Evolutionary conservation across 148 eudicot species (phyloP), one percentile per base, ranked within the genome.

Genomic region (Diospyros kaki): DNA sequence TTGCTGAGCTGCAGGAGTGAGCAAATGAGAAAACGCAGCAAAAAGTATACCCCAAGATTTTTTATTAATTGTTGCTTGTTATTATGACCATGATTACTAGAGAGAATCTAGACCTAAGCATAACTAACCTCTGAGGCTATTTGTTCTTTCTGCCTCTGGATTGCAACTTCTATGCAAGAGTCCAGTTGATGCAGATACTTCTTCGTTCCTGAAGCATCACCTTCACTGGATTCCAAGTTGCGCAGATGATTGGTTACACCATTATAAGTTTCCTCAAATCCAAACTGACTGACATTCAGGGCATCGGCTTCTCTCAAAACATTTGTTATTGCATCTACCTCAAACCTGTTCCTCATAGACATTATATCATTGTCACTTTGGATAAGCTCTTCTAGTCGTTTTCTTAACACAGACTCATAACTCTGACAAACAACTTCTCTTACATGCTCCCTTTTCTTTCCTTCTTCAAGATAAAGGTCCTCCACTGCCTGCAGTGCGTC

Each of bases 191-290:
- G 86, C 77, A 88, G 76, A 80, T 79, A 85, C 64, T 91, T 97
- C 81, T 87, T 89, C 17, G 77, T 80, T 81, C 86, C 91, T 92
- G 91, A 88, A 39, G 91, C 93, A 60, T 77, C 81, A 62, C 87
- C 88, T 80, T 93, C 92, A 78, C 91, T 93, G 56, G 92, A 80
- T 89, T 91, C 98, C 73, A 93, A 75, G 84, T 93, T 94, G 73
- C 81, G 77, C 2, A 86, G 63, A 83, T 84, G 89, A 81, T 93
- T 85, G 58, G 74, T 67, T 73, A 78, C 75, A 10, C 84, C 94
- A 77, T 77, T 79, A 79, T 84, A 90, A 50, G 83, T 71, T 39
- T 91, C 98, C 72, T 91, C 98, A 73, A 83, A 84, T 53, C 89
- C 94, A 79, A 83, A 91, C 75, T 88, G 93, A 75, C 77, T 89